Evolutionary conservation across 495 filamentous ascomycete genomes (phyloP).

Genomic region (Aspergillus conjunctus): DNA sequence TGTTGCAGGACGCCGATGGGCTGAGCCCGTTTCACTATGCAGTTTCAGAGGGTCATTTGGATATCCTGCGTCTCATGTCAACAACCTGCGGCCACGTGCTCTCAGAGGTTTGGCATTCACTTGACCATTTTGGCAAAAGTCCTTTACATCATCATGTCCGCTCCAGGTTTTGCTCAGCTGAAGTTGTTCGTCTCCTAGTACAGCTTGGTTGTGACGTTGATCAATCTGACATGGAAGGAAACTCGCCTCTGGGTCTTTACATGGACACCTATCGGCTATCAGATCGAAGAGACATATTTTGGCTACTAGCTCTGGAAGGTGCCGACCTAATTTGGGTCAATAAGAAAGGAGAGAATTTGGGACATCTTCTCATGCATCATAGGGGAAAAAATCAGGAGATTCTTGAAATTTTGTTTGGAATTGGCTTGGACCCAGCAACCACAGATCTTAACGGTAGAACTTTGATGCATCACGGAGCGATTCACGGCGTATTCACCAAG

Average conservation of each 20-base stretch:
- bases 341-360: constrained; percentile 2
- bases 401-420: constrained; percentile 9
- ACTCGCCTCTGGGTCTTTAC: constrained; percentile 6
- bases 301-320: not conserved
- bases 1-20: constrained; percentile 11
- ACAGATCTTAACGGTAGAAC: constrained; percentile 15
- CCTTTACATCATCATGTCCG: constrained; percentile 11
- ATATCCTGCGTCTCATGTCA: constrained; percentile 12
- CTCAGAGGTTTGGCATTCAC: constrained; percentile 9
- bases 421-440: constrained; percentile 17
- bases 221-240: constrained; percentile 4
- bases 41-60: not conserved
- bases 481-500: constrained; percentile 8
- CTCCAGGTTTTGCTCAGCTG: constrained; percentile 6
- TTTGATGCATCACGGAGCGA: constrained; percentile 21
- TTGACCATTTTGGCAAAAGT: constrained; percentile 8
- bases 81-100: not conserved
- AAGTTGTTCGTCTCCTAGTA: constrained; percentile 8
- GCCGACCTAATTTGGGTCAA: constrained; percentile 7
- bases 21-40: constrained; percentile 20
- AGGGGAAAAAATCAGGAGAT: constrained; percentile 12
- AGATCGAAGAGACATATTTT: not conserved
- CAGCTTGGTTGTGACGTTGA: constrained; percentile 11
- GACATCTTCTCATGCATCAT: constrained; percentile 18
- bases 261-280: not conserved